Evolutionary conservation across 2,329 filamentous ascomycete species (phyloP), one percentile per base, ranked within the genome.

Genomic region (Xylariomycetidae sp.): DNA sequence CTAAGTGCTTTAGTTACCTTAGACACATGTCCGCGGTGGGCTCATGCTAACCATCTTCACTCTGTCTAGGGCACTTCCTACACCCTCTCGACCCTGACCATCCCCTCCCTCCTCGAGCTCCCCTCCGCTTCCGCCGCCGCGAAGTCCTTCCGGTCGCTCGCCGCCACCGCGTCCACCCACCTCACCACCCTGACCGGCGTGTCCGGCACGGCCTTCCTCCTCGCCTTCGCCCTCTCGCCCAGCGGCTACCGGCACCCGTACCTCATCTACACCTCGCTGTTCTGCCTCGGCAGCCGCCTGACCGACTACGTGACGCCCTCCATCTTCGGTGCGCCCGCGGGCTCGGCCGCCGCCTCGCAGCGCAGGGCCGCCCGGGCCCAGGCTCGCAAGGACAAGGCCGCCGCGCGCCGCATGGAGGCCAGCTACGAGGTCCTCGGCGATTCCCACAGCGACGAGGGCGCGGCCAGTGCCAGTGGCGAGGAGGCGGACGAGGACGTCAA

Each of bases 41-140:
- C n/a, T n/a, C n/a, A n/a, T n/a, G n/a, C n/a, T n/a, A n/a, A n/a
- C n/a, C n/a, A n/a, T n/a, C n/a, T n/a, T n/a, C n/a, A n/a, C n/a
- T n/a, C n/a, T n/a, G 8, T 39, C 14, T 51, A 95, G 90, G 90
- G 90, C 60, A 74, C 92, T 39, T 94, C 89, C 32, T 93, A 90
- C 65, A 83, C 87, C 29, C 75, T 92, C 48, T 82, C 82, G 15
- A 76, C 78, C 39, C 67, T 93, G 44, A 79, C 85, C 17, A 75
- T 94, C 39, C 89, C 90, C 13, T 74, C 85, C 5, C 79, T 95
- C 35, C 78, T 90, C 49, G 74, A 78, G 34, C 82, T 95, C 30
- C 85, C 87, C 8, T 85, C 84, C 32, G 83, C 89, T 30, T 67
- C 74, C 37, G 68, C 73, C 34, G 85, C 85, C 42, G 72, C 79